Percentiles rank a stretch among this genome's conserved stretches.
Conservation (phyloP, 129 eudicot species). For the Mikania micrantha region DNA sequence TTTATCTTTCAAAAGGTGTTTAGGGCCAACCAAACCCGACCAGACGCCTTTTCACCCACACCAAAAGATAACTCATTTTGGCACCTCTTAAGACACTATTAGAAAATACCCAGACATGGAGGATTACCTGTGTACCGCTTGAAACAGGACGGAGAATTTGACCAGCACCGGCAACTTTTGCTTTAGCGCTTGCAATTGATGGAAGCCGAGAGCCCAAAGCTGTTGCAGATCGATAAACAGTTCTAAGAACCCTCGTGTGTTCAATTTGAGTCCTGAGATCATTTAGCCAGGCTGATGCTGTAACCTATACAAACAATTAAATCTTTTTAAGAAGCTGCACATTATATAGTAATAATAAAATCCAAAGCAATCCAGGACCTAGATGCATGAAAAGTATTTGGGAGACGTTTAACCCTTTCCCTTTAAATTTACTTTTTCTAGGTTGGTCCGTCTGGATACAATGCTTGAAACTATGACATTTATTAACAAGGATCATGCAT, state of each 20-base stretch:
- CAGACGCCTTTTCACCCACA: not conserved
- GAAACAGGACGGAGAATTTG: slow-evolving; percentile 91
- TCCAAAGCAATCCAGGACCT: not conserved
- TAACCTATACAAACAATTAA: slow-evolving; percentile 46
- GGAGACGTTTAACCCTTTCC: not conserved
- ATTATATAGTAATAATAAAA: not conserved
- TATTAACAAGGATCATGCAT: not conserved
- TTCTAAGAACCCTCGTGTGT: slow-evolving; percentile 79
- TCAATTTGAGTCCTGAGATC: slow-evolving; percentile 90
- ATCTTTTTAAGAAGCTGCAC: not conserved
- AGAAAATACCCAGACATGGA: not conserved
- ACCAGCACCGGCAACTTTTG: slow-evolving; percentile 95
- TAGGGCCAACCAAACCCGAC: not conserved
- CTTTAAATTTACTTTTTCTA: not conserved
- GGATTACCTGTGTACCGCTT: slow-evolving; percentile 77
- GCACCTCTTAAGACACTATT: not conserved
- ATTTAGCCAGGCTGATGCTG: slow-evolving; percentile 97
- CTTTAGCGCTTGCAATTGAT: slow-evolving; percentile 87
- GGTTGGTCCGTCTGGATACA: not conserved
- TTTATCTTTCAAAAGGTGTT: not conserved
- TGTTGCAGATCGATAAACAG: slow-evolving; percentile 89
- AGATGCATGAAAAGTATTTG: not conserved
- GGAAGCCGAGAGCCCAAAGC: slow-evolving; percentile 98
- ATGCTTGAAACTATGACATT: not conserved
- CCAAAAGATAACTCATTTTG: not conserved